Conservation (phyloP, 1,284 basidiomycete species). For the Ustilago esculenta region DNA sequence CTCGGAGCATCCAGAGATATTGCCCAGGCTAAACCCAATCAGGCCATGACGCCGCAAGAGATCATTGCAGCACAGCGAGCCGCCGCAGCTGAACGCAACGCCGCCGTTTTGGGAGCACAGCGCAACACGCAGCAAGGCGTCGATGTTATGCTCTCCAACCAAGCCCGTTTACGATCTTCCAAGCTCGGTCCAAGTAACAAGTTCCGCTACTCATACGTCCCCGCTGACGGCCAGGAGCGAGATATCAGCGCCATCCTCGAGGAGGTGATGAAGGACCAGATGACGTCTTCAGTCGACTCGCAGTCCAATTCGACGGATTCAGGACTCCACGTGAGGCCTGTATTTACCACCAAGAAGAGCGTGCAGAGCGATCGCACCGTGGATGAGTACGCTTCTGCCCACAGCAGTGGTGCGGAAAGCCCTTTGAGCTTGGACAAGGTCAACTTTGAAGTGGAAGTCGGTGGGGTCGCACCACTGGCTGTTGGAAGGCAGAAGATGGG, state of each 20-base stretch:
- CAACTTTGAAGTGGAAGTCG: constrained; percentile 26
- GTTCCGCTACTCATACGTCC: constrained; percentile 90
- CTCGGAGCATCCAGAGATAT: constrained; percentile 9
- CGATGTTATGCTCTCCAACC: constrained; percentile 83
- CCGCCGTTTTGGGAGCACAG: constrained; percentile 83
- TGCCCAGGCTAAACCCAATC: constrained; percentile 5
- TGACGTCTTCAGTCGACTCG: constrained; percentile 17
- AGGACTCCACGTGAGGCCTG: constrained; percentile 22
- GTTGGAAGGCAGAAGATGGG: constrained; percentile 8
- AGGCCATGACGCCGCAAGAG: constrained; percentile 76
- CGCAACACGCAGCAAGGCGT: constrained; percentile 84
- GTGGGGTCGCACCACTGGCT: constrained; percentile 18
- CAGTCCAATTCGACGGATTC: background rate
- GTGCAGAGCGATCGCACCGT: constrained; percentile 46
- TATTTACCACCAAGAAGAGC: constrained; percentile 26
- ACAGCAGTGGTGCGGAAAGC: constrained; percentile 26
- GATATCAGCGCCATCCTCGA: constrained; percentile 93
- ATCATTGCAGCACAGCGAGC: constrained; percentile 92
- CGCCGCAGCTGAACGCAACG: constrained; percentile 82
- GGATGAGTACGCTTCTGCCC: constrained; percentile 46
- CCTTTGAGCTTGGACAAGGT: constrained; percentile 50
- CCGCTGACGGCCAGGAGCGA: constrained; percentile 80
- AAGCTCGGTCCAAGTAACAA: constrained; percentile 74
- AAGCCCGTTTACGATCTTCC: constrained; percentile 83
- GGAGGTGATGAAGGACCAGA: constrained; percentile 71